phyloP scores from a whole-genome alignment of 257 asterid genomes.

The Fraxinus excelsior region DNA sequence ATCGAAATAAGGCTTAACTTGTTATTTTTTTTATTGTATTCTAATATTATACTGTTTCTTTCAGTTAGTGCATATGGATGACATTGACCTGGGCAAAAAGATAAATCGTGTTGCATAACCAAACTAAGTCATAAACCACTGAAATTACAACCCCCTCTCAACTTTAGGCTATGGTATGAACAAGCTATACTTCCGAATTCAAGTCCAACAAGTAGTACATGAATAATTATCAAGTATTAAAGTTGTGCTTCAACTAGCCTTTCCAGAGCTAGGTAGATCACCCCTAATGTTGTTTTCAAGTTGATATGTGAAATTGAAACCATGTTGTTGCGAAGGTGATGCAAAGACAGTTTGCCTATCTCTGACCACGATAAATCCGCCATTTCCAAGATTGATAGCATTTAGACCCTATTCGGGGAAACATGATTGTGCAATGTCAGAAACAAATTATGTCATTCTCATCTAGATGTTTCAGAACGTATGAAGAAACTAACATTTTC shows the following conservation, averaged over 20 bases:
- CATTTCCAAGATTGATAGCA: constrained; percentile 90
- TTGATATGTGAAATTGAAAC: constrained; percentile 82
- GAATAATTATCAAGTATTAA: neutral
- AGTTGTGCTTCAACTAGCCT: constrained; percentile 34
- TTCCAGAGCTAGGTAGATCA: constrained; percentile 74
- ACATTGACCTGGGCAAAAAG: neutral
- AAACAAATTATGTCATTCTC: neutral
- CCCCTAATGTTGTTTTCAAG: constrained; percentile 55
- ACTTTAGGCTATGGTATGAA: neutral
- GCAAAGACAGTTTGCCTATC: constrained; percentile 60
- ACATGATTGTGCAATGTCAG: constrained; percentile 3
- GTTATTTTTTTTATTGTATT: too few species aligned
- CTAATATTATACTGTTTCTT: neutral
- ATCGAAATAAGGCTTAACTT: neutral
- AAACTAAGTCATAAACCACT: neutral
- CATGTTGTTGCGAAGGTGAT: constrained; percentile 77
- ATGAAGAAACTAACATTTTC: neutral
- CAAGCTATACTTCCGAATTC: neutral
- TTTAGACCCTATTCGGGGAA: constrained; percentile 53
- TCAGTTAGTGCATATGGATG: neutral
- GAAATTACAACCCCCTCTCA: neutral
- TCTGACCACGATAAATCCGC: constrained; percentile 77
- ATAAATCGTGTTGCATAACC: neutral
- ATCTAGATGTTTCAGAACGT: constrained; percentile 1
- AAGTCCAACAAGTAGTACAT: neutral